phyloP scores from a whole-genome alignment of 2,329 filamentous ascomycete genomes.

The Zalaria obscura region DNA sequence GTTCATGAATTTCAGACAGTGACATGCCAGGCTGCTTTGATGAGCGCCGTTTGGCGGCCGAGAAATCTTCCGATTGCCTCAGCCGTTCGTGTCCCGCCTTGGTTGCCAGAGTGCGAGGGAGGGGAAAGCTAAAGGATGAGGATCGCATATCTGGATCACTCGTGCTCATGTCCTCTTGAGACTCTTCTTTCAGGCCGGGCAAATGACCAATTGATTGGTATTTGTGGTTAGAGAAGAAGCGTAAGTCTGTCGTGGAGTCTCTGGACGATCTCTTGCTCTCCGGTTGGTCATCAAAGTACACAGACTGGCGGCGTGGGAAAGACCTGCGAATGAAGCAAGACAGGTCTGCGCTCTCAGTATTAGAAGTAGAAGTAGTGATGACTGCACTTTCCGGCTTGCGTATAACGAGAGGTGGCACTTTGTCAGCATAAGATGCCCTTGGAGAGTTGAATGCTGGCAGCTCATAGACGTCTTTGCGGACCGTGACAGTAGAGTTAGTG shows the following conservation, averaged over 20 bases:
- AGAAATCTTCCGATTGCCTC: background rate
- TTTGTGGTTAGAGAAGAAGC: slow-evolving; percentile 9
- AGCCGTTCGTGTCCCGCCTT: background rate
- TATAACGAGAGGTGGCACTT: slow-evolving; percentile 19
- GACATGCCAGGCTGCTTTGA: slow-evolving; percentile 6
- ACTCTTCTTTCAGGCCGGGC: slow-evolving; percentile 33
- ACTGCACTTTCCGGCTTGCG: slow-evolving; percentile 11
- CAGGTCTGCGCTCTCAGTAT: slow-evolving; percentile 4
- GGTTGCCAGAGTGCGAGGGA: slow-evolving; percentile 4
- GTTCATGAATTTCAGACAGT: slow-evolving; percentile 22
- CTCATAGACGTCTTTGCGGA: slow-evolving; percentile 4
- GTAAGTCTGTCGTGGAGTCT: slow-evolving; percentile 14
- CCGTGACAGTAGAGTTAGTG: background rate
- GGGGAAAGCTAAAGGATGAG: slow-evolving; percentile 3
- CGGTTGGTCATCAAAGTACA: slow-evolving; percentile 3
- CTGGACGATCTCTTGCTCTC: slow-evolving; percentile 2
- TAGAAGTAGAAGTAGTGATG: background rate
- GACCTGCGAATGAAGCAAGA: slow-evolving; percentile 9
- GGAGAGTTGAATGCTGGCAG: slow-evolving; percentile 2
- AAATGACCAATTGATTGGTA: slow-evolving; percentile 16
- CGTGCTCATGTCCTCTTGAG: slow-evolving; percentile 26
- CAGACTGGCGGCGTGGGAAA: slow-evolving; percentile 7
- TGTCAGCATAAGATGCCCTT: slow-evolving; percentile 10
- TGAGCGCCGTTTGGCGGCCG: background rate
- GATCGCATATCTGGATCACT: slow-evolving; percentile 16